phyloP scores from a whole-genome alignment of 768 basidiomycete species.

The Suillus luteus region DNA sequence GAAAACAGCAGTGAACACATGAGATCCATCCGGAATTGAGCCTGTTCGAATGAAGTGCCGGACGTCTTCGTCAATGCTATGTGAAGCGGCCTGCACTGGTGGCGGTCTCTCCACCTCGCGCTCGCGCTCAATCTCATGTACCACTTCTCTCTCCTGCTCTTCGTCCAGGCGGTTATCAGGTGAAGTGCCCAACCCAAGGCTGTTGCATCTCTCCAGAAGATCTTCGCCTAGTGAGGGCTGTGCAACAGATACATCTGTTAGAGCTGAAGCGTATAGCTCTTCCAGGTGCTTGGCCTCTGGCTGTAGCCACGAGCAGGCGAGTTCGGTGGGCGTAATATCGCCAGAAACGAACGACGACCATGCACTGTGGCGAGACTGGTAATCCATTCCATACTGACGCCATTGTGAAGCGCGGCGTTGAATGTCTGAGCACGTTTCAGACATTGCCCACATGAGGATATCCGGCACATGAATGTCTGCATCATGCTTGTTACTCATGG shows the following conservation, averaged over 20 bases:
- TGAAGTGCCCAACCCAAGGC: conserved; percentile 31
- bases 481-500: conserved; percentile 18
- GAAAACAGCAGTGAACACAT: conserved; percentile 24
- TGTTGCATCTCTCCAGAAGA: conserved; percentile 28
- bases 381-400: conserved; percentile 44
- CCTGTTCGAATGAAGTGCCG: conserved; percentile 32
- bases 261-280: conserved; percentile 32
- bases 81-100: conserved; percentile 26
- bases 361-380: conserved; percentile 27
- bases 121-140: conserved; percentile 44
- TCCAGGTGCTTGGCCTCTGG: conserved; percentile 40
- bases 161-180: conserved; percentile 37
- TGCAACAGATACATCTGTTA: conserved; percentile 12
- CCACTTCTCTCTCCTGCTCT: conserved; percentile 50
- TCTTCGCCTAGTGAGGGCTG: conserved; percentile 11
- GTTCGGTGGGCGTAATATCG: conserved; percentile 6
- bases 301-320: conserved; percentile 38
- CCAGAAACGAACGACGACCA: conserved; percentile 21
- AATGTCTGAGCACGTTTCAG: conserved; percentile 43
- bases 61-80: conserved; percentile 31
- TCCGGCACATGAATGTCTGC: conserved; percentile 29
- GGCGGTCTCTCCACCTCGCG: conserved; percentile 39
- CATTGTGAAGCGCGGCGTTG: conserved; percentile 41
- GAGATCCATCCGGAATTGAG: conserved; percentile 16
- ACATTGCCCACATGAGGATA: conserved; percentile 48